phyloP scores from a whole-genome alignment of 73 alveolate species.

The Tetrahymena malaccensis region DNA sequence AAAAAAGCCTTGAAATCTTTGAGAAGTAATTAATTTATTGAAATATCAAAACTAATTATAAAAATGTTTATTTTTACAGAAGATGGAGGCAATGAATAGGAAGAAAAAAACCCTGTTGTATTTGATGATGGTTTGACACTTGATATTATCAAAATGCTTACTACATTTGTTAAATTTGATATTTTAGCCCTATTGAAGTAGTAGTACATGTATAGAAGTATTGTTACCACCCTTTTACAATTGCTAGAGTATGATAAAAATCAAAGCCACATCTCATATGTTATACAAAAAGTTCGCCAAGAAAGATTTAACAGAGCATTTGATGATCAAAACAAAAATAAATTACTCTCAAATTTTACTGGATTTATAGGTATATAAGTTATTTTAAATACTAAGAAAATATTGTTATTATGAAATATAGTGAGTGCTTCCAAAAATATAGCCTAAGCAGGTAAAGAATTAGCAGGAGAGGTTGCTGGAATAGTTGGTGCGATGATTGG shows the following conservation, averaged over 20 bases:
- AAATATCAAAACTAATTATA: background rate
- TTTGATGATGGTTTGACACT: background rate
- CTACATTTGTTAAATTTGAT: background rate
- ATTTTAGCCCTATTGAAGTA: background rate
- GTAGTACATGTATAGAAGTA: background rate
- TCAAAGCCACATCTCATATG: background rate
- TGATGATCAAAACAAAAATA: background rate
- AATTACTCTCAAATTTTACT: background rate
- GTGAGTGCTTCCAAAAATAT: slow-evolving; percentile 1
- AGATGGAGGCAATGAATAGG: background rate
- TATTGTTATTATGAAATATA: background rate
- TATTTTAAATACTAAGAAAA: background rate
- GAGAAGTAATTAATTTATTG: too few relatives aligned
- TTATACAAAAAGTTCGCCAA: background rate
- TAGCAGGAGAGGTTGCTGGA: slow-evolving; percentile 21
- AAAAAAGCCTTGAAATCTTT: background rate
- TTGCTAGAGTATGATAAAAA: background rate
- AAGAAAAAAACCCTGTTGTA: background rate
- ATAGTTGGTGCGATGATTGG: background rate
- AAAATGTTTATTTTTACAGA: background rate
- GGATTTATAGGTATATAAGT: background rate
- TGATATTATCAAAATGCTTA: background rate
- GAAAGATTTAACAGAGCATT: background rate
- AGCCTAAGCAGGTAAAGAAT: slow-evolving; percentile 26
- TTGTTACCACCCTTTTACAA: background rate